phyloP scores from a whole-genome alignment of 1,284 basidiomycete genomes.

The Pseudozyma hubeiensis region DNA sequence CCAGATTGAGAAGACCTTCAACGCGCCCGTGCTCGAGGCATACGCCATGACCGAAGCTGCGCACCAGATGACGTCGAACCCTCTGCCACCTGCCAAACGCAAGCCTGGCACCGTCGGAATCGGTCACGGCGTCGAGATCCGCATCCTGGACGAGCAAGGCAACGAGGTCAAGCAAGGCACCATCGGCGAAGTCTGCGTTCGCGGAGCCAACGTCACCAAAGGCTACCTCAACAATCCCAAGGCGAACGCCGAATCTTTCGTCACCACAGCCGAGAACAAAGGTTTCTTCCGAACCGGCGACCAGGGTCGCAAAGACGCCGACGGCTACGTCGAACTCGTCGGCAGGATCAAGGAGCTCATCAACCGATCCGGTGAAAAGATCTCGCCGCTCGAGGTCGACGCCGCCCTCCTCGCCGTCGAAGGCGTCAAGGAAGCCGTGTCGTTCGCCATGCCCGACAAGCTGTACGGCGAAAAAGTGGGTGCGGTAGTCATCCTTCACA shows the following conservation, averaged over 20 bases:
- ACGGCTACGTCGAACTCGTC: slow-evolving; percentile 74
- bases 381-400: slow-evolving; percentile 77
- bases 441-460: slow-evolving; percentile 69
- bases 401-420: slow-evolving; percentile 71
- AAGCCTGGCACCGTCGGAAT: slow-evolving; percentile 71
- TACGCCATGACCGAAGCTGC: slow-evolving; percentile 70
- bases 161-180: slow-evolving; percentile 68
- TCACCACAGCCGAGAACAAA: slow-evolving; percentile 67
- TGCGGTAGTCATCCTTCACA: slow-evolving; percentile 67
- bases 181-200: slow-evolving; percentile 71
- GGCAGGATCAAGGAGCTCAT: slow-evolving; percentile 68
- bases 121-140: slow-evolving; percentile 71
- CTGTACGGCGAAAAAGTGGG: slow-evolving; percentile 69
- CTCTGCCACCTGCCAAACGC: slow-evolving; percentile 67
- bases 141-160: slow-evolving; percentile 69
- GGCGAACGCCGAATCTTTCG: slow-evolving; percentile 69
- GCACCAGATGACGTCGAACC: slow-evolving; percentile 71
- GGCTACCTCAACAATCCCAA: slow-evolving; percentile 71
- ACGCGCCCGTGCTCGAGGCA: slow-evolving; percentile 72
- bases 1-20: slow-evolving; percentile 70
- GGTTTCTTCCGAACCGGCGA: slow-evolving; percentile 75
- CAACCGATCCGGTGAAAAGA: slow-evolving; percentile 75
- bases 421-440: slow-evolving; percentile 73
- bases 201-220: slow-evolving; percentile 71
- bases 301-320: slow-evolving; percentile 75